phyloP scores from a whole-genome alignment of 2,329 filamentous ascomycete species.

The Hypoxylon sp. region DNA sequence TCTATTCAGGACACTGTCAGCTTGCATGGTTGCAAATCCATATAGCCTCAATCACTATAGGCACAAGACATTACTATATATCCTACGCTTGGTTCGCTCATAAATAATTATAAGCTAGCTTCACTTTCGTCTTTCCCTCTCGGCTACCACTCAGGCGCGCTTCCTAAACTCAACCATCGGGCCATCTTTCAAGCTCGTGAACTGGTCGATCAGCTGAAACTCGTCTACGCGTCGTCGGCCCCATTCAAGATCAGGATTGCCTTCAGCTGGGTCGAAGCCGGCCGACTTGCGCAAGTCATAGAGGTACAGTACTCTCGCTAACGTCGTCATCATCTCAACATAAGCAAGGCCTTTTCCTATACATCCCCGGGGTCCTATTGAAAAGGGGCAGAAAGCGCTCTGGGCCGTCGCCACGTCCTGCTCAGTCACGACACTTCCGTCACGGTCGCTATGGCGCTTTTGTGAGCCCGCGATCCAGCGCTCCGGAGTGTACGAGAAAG shows the following conservation, averaged over 20 bases:
- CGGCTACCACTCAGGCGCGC: constrained; percentile 35
- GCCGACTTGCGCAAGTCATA: constrained; percentile 72
- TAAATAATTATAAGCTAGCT: constrained; percentile 1
- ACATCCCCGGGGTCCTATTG: constrained; percentile 77
- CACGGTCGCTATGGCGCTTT: constrained; percentile 55
- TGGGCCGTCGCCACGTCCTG: constrained; percentile 70
- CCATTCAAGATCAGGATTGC: constrained; percentile 63
- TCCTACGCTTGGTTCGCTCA: not conserved
- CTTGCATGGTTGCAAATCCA: constrained; percentile 2
- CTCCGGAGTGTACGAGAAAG: constrained; percentile 74
- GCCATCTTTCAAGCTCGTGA: constrained; percentile 81
- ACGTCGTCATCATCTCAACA: constrained; percentile 74
- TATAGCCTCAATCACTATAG: not conserved
- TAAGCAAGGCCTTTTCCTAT: constrained; percentile 80
- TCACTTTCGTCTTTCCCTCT: not conserved
- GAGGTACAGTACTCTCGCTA: constrained; percentile 73
- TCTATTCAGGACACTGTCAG: not conserved
- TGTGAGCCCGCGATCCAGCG: constrained; percentile 71
- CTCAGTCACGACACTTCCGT: constrained; percentile 60
- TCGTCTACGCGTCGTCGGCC: constrained; percentile 71
- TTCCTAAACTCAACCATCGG: constrained; percentile 75
- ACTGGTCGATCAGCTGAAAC: constrained; percentile 80
- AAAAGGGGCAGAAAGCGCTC: constrained; percentile 82
- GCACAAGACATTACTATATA: constrained; percentile 8
- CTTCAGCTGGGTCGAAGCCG: constrained; percentile 68